A percentile compares a stretch with the other conserved stretches of the same genome.
Conservation (phyloP, 495 filamentous ascomycete genomes). For the Aspergillus conjunctus region DNA sequence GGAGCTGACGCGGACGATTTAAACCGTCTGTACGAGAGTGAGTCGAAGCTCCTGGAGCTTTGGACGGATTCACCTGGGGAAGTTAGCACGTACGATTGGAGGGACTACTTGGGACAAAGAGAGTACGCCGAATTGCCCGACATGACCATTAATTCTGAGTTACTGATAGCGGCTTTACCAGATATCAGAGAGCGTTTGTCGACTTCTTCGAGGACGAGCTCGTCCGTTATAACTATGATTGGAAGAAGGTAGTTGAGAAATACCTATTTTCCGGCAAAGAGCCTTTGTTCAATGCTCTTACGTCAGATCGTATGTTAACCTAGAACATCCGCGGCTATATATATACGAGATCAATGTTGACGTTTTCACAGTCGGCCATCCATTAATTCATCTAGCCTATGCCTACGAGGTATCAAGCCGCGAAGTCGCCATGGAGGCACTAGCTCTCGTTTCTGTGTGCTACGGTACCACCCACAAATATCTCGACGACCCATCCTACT, state of each 20-base stretch:
- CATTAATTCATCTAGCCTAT: constrained; percentile 86
- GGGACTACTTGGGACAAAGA: constrained; percentile 73
- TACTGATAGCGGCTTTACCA: constrained; percentile 27
- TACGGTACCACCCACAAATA: constrained; percentile 80
- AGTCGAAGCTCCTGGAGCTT: constrained; percentile 69
- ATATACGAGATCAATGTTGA: not conserved
- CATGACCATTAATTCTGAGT: not conserved
- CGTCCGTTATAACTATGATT: constrained; percentile 75
- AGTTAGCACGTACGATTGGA: constrained; percentile 81
- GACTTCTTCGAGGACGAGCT: constrained; percentile 92
- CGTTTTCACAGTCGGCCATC: constrained; percentile 68
- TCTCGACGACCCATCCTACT: constrained; percentile 69
- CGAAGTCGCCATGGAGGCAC: constrained; percentile 82
- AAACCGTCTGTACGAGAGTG: constrained; percentile 75
- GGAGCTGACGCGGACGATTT: constrained; percentile 74
- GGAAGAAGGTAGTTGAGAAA: constrained; percentile 74
- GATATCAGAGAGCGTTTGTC: constrained; percentile 85
- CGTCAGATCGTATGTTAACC: constrained; percentile 69
- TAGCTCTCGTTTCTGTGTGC: constrained; percentile 68
- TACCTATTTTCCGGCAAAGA: constrained; percentile 75
- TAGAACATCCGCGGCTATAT: not conserved
- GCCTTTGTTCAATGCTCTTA: constrained; percentile 77
- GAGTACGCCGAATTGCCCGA: constrained; percentile 41
- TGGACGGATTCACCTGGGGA: constrained; percentile 87
- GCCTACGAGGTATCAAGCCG: constrained; percentile 80